Base-by-base conservation (phyloP, 345 rosid genomes). In the Melastoma malabathricum region DNA sequence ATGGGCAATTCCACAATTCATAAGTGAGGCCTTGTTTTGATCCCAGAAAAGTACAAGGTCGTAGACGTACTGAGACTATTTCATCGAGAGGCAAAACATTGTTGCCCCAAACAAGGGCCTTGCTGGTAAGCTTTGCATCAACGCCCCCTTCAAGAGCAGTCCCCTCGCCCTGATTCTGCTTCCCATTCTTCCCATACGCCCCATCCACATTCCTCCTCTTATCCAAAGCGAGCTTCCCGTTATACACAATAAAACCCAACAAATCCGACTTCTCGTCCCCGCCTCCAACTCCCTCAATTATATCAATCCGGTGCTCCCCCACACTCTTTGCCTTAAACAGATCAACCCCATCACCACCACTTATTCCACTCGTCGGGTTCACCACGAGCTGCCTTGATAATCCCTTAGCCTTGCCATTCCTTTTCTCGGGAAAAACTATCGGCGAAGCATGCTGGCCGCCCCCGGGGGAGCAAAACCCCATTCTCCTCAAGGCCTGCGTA, bases 221-320 rank as follows among this genome's bases (percentile, higher is more conserved):
- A 55, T 79, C 95, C 64, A 81, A 73, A 47, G 70, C 49, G 44
- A 92, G 90, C 73, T 81, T 82, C 27, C 97, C 97, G 0, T 88
- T 64, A 66, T 72, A 74, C 54, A 87, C 81, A 58, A 72, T 70
- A 68, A 64, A 80, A 15, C 95, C 94, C 59, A 92, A 71, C 65
- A 92, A 74, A 83, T 84, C 86, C 15, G 84, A 82, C 59, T 82
- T 92, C 64, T 92, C 98, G 62, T 92, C 95, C 3, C 88, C 95
- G 50, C 77, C 89, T 13, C 70, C 84, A 34, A 34, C 12, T 18
- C 62, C 72, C 44, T 64, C 67, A 6, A 58, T 43, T 34, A 84
- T 75, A 66, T 87, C 97, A 50, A 92, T 79, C 59, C 80, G 48
- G 53, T 68, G 84, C 59, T 92, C 92, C 18, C 75, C 81, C 47